phyloP scores from a whole-genome alignment of 805 yeast genomes.

The Barnettozyma wickerhamii region DNA sequence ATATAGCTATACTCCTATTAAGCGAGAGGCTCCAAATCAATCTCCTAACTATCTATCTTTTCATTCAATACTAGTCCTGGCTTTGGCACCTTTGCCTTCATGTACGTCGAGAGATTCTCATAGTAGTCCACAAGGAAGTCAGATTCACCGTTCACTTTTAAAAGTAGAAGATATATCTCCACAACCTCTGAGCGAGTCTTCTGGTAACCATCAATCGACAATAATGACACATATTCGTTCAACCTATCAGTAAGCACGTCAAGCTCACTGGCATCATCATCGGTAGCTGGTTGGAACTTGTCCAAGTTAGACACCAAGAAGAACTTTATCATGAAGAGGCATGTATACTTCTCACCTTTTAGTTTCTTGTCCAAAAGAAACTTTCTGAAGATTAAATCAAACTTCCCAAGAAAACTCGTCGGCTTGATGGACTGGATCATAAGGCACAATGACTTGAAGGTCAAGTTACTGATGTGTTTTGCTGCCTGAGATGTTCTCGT shows the following conservation, averaged over 20 bases:
- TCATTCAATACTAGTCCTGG: too few relatives aligned
- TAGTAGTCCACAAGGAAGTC: conserved; percentile 9
- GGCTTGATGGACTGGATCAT: conserved; percentile 21
- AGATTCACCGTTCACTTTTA: conserved; percentile 1
- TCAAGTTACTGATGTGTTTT: conserved; percentile 10
- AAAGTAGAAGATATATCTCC: conserved; percentile 17
- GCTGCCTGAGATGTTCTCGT: conserved; percentile 19
- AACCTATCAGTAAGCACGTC: conserved; percentile 10
- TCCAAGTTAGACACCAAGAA: conserved; percentile 13
- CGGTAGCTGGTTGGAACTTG: not conserved
- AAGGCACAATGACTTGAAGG: conserved; percentile 22
- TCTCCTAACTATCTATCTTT: too few relatives aligned
- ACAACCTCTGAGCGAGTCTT: conserved; percentile 19
- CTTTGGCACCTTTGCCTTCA: conserved; percentile 2
- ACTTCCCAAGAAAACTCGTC: conserved; percentile 14
- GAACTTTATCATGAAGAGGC: conserved; percentile 22
- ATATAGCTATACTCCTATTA: not conserved
- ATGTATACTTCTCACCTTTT: conserved; percentile 22
- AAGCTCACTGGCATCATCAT: not conserved
- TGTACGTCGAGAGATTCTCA: conserved; percentile 7
- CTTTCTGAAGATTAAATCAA: conserved; percentile 15
- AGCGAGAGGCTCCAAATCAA: not conserved
- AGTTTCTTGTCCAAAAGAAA: conserved; percentile 14
- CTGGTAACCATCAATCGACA: conserved; percentile 18
- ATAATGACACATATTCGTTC: conserved; percentile 2